Conservation (phyloP, 441 rosid genomes). For the Adansonia rubrostipa region DNA sequence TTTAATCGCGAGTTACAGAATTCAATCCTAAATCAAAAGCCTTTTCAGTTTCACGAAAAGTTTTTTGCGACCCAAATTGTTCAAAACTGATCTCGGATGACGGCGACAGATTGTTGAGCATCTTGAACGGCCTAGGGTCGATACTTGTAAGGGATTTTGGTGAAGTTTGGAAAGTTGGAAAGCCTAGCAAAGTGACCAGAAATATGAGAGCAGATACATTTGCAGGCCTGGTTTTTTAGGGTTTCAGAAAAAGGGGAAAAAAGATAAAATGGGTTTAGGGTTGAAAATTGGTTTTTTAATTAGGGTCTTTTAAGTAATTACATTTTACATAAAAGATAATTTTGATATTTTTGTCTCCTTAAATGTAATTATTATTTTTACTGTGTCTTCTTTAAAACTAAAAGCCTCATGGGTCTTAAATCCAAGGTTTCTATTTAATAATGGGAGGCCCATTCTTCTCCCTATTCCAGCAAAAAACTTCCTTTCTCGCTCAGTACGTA, state of each 20-base stretch:
- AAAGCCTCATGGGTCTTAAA: too few species aligned
- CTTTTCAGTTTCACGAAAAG: conserved; percentile 36
- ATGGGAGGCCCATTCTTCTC: not conserved
- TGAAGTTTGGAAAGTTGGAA: conserved; percentile 24
- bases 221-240: not conserved
- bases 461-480: not conserved
- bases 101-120: conserved; percentile 36
- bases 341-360: too few species aligned
- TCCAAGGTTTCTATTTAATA: too few species aligned
- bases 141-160: conserved; percentile 44
- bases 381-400: too few species aligned
- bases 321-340: too few species aligned
- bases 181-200: conserved; percentile 35
- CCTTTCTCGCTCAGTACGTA: not conserved
- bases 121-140: conserved; percentile 38
- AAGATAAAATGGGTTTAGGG: too few species aligned
- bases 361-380: not conserved
- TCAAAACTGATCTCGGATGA: conserved; percentile 29
- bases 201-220: conserved; percentile 6
- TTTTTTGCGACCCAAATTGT: conserved; percentile 39
- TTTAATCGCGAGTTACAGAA: conserved; percentile 60
- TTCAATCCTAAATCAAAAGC: conserved; percentile 51
- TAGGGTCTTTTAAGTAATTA: too few species aligned
- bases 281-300: too few species aligned
- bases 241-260: too few species aligned